Conservation (phyloP, 2,329 filamentous ascomycete species). For the Akanthomyces dipterigenus region DNA sequence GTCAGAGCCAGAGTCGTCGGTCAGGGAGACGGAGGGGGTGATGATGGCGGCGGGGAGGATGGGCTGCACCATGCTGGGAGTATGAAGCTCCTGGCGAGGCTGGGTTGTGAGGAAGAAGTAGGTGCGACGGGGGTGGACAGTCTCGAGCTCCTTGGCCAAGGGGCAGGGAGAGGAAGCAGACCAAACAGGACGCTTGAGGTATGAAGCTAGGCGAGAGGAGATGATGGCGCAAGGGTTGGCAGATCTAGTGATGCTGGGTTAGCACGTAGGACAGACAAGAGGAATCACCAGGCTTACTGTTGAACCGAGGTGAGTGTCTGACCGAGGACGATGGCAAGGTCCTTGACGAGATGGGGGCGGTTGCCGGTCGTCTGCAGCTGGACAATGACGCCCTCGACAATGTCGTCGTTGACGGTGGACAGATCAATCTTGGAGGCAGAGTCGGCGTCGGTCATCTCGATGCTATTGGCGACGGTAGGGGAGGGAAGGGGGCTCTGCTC, state of each 20-base stretch:
- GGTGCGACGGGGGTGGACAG: constrained; percentile 85
- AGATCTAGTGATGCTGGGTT: constrained; percentile 54
- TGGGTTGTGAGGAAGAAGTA: constrained; percentile 95
- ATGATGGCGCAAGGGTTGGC: constrained; percentile 94
- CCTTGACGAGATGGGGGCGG: constrained; percentile 88
- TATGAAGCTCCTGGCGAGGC: constrained; percentile 72
- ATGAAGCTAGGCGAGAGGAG: constrained; percentile 82
- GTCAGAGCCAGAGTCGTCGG: constrained; percentile 51
- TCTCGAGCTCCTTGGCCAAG: constrained; percentile 85
- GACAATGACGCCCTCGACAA: constrained; percentile 83
- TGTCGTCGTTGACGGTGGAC: constrained; percentile 85
- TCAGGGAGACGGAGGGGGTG: constrained; percentile 71
- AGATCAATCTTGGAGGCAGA: constrained; percentile 46
- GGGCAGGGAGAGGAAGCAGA: constrained; percentile 74
- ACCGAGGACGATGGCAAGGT: constrained; percentile 75
- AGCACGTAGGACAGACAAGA: constrained; percentile 14
- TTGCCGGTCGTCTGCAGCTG: constrained; percentile 88
- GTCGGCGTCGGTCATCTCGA: constrained; percentile 22
- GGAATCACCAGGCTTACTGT: constrained; percentile 59
- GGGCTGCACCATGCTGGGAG: constrained; percentile 25
- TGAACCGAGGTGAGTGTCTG: constrained; percentile 75
- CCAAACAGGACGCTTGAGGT: constrained; percentile 82
- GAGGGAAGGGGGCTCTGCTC: constrained; percentile 63
- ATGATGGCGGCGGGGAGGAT: constrained; percentile 47
- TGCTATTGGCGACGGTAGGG: constrained; percentile 24